Conservation (phyloP, 305 asterid genomes). For the Solanum hybrid region DNA sequence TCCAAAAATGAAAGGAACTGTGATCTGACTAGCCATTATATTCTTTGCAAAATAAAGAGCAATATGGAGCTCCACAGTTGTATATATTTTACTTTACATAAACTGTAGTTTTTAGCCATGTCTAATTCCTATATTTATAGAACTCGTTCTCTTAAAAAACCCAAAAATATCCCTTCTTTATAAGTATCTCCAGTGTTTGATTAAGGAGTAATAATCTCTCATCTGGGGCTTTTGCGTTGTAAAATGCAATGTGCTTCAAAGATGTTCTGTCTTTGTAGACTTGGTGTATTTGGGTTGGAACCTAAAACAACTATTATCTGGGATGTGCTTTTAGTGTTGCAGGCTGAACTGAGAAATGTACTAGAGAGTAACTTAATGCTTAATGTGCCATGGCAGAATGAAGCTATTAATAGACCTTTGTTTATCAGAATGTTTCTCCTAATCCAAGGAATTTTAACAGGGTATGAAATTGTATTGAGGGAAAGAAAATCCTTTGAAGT, state of each 20-base stretch:
- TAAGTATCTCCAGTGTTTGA: background rate
- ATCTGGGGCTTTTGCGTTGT: background rate
- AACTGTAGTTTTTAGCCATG: background rate
- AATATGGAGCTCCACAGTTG: background rate
- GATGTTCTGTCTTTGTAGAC: background rate
- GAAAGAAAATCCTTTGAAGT: background rate
- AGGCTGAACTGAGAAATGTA: background rate
- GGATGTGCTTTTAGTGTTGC: background rate
- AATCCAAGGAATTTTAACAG: background rate
- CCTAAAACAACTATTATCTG: background rate
- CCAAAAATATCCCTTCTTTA: background rate
- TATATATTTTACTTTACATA: background rate
- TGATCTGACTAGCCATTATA: background rate
- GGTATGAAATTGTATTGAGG: background rate
- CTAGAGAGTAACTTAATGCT: background rate
- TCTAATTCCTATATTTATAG: background rate
- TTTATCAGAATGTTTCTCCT: slow-evolving; percentile 2
- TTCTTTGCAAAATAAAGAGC: background rate
- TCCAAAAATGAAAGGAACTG: background rate
- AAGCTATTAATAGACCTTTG: background rate
- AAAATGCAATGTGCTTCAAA: background rate
- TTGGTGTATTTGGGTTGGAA: background rate
- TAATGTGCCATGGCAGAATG: background rate
- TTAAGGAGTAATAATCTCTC: background rate
- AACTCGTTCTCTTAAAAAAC: background rate